phyloP scores from a whole-genome alignment of 306 rosid genomes.

The Begonia masoniana region DNA sequence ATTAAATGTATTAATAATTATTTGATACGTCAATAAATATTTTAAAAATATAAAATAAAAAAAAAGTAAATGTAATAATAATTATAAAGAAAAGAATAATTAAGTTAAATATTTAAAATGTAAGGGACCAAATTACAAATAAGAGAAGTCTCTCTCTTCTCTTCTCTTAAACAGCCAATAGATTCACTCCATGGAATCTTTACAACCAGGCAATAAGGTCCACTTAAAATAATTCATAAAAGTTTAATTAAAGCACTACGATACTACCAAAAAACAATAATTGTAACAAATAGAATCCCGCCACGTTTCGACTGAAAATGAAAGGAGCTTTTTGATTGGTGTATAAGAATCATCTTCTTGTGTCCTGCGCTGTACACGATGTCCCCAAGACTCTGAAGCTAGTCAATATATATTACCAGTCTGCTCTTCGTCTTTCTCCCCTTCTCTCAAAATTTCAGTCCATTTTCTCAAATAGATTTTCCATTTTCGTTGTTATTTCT shows the following conservation, averaged over 20 bases:
- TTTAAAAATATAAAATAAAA: too few species aligned
- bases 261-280: not conserved
- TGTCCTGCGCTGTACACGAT: not conserved
- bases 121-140: slow-evolving; percentile 5
- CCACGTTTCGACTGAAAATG: too few species aligned
- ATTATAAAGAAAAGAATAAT: too few species aligned
- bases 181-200: slow-evolving; percentile 4
- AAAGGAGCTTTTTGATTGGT: too few species aligned
- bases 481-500: too few species aligned
- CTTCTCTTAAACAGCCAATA: not conserved
- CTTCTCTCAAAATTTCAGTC: not conserved
- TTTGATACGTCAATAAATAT: too few species aligned
- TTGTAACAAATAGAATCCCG: too few species aligned
- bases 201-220: slow-evolving; percentile 8
- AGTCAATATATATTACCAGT: not conserved
- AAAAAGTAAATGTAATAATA: too few species aligned
- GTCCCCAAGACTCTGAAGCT: not conserved
- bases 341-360: too few species aligned
- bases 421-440: not conserved
- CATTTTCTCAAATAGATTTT: too few species aligned
- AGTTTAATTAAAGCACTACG: not conserved
- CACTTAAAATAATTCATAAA: not conserved
- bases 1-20: too few species aligned
- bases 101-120: not conserved
- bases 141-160: not conserved